These are phyloP conservation scores for Dothistroma pini DNA, from an alignment of 2,329 filamentous ascomycete species.

Conservation along the genomic window DNA sequence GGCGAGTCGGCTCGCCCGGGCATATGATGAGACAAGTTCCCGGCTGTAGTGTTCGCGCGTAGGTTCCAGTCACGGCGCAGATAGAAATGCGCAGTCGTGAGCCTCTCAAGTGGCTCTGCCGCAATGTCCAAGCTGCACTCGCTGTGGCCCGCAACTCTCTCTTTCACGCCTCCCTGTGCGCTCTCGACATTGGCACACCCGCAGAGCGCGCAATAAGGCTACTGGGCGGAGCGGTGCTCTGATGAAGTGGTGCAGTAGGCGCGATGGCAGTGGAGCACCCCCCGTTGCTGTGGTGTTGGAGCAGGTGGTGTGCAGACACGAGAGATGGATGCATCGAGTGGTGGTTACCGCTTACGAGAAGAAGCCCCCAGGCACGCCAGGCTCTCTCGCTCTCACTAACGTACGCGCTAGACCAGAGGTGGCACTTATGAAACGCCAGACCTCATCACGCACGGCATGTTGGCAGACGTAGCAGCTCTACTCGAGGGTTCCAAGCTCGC, in stretches of 20 bases:
- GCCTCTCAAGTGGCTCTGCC: neutral
- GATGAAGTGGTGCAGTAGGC: neutral
- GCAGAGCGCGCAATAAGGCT: neutral
- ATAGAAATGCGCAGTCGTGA: neutral
- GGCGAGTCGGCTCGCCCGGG: neutral
- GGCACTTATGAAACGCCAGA: neutral
- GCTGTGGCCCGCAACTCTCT: neutral
- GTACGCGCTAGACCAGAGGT: too few relatives aligned
- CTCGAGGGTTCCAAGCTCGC: neutral
- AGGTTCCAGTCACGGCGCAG: neutral
- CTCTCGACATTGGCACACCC: neutral
- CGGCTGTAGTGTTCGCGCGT: neutral
- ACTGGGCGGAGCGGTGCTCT: neutral
- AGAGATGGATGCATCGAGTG: too few relatives aligned
- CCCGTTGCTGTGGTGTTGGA: neutral
- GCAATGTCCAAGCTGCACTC: neutral
- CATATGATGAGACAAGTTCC: constrained; percentile 6
- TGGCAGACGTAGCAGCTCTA: neutral
- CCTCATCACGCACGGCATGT: neutral
- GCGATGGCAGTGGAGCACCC: neutral
- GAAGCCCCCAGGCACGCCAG: too few relatives aligned
- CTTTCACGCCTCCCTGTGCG: neutral
- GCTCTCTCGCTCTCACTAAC: too few relatives aligned
- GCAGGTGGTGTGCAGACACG: neutral
- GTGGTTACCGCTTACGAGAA: too few relatives aligned